Percentiles rank a stretch among this genome's conserved stretches.
These are phyloP conservation scores for Phytophthora crassamura DNA, from an alignment of 352 stramenopile genomes.

Conservation along the genomic window DNA sequence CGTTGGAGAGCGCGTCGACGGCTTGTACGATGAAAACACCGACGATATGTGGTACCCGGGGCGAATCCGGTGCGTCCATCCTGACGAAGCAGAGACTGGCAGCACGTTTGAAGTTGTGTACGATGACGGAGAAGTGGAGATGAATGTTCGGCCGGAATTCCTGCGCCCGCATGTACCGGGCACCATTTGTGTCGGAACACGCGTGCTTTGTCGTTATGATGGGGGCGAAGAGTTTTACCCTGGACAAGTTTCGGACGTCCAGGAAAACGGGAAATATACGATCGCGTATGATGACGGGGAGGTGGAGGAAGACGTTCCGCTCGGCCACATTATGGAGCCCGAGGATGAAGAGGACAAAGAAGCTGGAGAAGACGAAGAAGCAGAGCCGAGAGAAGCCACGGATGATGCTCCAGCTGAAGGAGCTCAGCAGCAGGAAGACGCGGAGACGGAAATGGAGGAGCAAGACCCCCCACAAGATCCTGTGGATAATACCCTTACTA, in stretches of 20 bases:
- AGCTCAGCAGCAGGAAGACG: slow-evolving; percentile 8
- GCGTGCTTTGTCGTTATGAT: slow-evolving; percentile 72
- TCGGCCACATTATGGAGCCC: slow-evolving; percentile 62
- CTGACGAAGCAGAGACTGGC: slow-evolving; percentile 11
- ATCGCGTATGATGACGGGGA: slow-evolving; percentile 87
- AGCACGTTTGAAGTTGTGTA: slow-evolving; percentile 69
- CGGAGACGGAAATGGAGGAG: slow-evolving; percentile 19
- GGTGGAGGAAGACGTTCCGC: slow-evolving; percentile 59
- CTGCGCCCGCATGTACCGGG: slow-evolving; percentile 60
- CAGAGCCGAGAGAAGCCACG: neutral
- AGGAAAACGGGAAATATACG: slow-evolving; percentile 70
- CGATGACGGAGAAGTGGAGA: slow-evolving; percentile 78
- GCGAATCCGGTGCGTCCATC: slow-evolving; percentile 45
- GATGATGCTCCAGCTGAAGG: slow-evolving; percentile 1
- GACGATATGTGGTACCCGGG: slow-evolving; percentile 86
- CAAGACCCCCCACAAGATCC: slow-evolving; percentile 4
- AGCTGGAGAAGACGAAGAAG: neutral
- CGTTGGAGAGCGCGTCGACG: slow-evolving; percentile 74
- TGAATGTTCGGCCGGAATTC: slow-evolving; percentile 42
- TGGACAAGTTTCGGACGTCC: slow-evolving; percentile 64
- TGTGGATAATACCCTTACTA: neutral
- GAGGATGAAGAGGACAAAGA: slow-evolving; percentile 13
- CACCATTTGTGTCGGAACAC: slow-evolving; percentile 80
- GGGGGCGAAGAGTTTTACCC: slow-evolving; percentile 76
- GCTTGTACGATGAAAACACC: slow-evolving; percentile 81